A percentile compares a stretch with the other conserved stretches of the same genome.
phyloP scores from a whole-genome alignment of 495 filamentous ascomycete species.

The Jackrogersella multiformis region DNA sequence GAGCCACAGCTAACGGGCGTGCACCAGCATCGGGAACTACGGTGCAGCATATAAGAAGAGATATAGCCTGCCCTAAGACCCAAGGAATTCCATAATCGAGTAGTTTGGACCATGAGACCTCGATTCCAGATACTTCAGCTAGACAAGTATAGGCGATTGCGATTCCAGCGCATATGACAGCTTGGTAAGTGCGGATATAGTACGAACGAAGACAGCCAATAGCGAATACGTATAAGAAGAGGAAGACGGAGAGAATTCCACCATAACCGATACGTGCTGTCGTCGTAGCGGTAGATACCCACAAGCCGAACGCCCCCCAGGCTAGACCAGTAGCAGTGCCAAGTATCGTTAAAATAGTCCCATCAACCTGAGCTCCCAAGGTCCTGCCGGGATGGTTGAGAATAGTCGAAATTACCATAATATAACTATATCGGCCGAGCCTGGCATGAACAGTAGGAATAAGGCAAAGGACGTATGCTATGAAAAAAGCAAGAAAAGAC shows the following conservation, averaged over 20 bases:
- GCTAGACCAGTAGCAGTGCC: constrained; percentile 65
- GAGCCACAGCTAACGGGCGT: constrained; percentile 55
- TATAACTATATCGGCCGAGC: constrained; percentile 63
- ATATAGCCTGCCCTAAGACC: constrained; percentile 62
- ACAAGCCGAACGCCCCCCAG: constrained; percentile 63
- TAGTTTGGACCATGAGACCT: constrained; percentile 57
- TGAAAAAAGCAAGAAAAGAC: constrained; percentile 63
- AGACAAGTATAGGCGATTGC: constrained; percentile 63
- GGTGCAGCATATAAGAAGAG: constrained; percentile 54
- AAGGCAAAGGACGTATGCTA: constrained; percentile 63
- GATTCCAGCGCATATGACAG: constrained; percentile 62
- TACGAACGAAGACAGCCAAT: constrained; percentile 63
- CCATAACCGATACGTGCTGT: constrained; percentile 59
- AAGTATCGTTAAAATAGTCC: constrained; percentile 59
- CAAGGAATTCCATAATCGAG: constrained; percentile 66
- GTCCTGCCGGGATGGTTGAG: constrained; percentile 64
- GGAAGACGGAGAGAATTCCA: constrained; percentile 61
- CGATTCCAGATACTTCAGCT: constrained; percentile 54
- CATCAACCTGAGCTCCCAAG: constrained; percentile 65
- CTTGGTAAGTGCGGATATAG: constrained; percentile 63
- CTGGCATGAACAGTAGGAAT: constrained; percentile 53
- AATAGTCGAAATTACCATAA: constrained; percentile 62
- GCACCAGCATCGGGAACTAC: constrained; percentile 65
- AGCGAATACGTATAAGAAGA: constrained; percentile 60
- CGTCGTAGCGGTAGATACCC: constrained; percentile 59